A percentile compares a stretch with the other conserved stretches of the same genome.
Conservation (phyloP, 495 filamentous ascomycete species). For the Aspergillus cristatus region DNA sequence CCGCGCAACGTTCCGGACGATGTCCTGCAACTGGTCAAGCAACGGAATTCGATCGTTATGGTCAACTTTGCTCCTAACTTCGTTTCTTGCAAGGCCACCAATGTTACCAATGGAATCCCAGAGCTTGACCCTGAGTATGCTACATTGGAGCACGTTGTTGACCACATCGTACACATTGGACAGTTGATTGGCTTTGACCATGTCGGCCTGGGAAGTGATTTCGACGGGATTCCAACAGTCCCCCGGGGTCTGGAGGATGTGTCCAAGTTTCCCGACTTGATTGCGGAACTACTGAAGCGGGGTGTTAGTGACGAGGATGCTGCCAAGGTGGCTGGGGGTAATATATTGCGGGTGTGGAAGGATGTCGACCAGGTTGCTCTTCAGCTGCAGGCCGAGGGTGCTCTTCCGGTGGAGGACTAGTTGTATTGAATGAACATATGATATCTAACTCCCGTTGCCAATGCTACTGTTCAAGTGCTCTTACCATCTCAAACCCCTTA, state of each 20-base stretch:
- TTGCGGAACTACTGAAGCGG: constrained; percentile 59
- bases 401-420: constrained; percentile 53
- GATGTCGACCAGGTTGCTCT: constrained; percentile 60
- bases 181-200: constrained; percentile 48
- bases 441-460: too few relatives aligned
- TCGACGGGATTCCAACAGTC: constrained; percentile 45
- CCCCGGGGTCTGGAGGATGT: constrained; percentile 61
- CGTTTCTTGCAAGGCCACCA: constrained; percentile 47
- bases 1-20: constrained; percentile 54
- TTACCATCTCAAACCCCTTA: constrained; percentile 10
- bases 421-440: too few relatives aligned
- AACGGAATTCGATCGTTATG: constrained; percentile 51
- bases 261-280: constrained; percentile 69
- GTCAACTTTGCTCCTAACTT: constrained; percentile 65
- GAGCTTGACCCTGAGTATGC: constrained; percentile 48
- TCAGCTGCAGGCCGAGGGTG: constrained; percentile 50
- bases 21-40: constrained; percentile 43
- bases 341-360: constrained; percentile 67
- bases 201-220: constrained; percentile 57
- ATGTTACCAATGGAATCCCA: constrained; percentile 32
- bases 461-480: not conserved
- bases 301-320: constrained; percentile 62
- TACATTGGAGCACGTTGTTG: constrained; percentile 71
- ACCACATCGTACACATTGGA: constrained; percentile 52
- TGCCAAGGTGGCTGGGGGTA: constrained; percentile 59